These are phyloP conservation scores for Cryptosporidium xiaoi DNA, from an alignment of 169 alveolate species.

Conservation along the genomic window DNA sequence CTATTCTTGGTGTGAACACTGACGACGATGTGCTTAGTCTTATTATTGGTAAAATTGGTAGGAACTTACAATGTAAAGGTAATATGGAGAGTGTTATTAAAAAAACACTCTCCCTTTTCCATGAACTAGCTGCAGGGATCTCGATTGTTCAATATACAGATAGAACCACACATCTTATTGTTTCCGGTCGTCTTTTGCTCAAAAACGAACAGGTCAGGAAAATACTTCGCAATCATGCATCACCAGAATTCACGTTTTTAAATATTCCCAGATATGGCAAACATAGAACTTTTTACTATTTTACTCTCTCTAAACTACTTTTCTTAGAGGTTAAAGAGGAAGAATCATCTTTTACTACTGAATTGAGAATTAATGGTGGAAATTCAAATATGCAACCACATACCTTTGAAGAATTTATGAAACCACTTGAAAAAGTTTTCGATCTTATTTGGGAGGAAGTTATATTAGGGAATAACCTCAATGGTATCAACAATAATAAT, in stretches of 20 bases:
- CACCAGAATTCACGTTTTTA: slow-evolving; percentile 80
- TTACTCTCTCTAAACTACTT: slow-evolving; percentile 89
- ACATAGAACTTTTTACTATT: slow-evolving; percentile 90
- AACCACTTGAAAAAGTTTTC: slow-evolving; percentile 80
- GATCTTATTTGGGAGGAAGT: slow-evolving; percentile 81
- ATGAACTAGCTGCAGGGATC: slow-evolving; percentile 92
- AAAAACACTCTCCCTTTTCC: slow-evolving; percentile 89
- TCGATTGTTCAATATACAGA: slow-evolving; percentile 92
- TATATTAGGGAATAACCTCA: slow-evolving; percentile 76
- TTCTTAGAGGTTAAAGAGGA: slow-evolving; percentile 86
- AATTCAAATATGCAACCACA: not conserved
- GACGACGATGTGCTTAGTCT: slow-evolving; percentile 84
- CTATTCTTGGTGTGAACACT: slow-evolving; percentile 81
- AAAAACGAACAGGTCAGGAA: slow-evolving; percentile 87
- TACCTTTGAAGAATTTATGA: slow-evolving; percentile 85
- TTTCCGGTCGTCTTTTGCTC: slow-evolving; percentile 90
- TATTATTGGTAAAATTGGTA: slow-evolving; percentile 80
- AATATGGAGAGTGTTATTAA: slow-evolving; percentile 86
- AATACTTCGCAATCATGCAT: slow-evolving; percentile 76
- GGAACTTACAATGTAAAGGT: slow-evolving; percentile 88
- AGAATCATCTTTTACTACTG: slow-evolving; percentile 59
- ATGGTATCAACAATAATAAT: not conserved
- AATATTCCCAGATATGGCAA: slow-evolving; percentile 83
- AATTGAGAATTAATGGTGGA: too few species aligned
- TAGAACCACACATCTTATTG: slow-evolving; percentile 88